Evolutionary conservation across 2,329 filamentous ascomycete species (phyloP).

Genomic region (Sporothrix inflata): DNA sequence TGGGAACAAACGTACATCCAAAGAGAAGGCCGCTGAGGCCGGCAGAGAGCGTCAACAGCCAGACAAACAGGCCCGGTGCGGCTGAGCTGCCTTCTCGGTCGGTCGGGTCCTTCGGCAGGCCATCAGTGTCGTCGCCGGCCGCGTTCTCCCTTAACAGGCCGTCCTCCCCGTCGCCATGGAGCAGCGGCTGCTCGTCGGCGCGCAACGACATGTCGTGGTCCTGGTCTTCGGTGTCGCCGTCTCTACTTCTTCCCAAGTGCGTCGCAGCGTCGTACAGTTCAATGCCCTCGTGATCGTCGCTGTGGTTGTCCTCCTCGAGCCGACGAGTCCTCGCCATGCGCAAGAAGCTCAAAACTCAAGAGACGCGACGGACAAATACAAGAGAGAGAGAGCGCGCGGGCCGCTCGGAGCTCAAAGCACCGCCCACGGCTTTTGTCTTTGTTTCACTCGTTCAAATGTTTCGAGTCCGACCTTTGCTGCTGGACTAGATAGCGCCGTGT

Average conservation of each 20-base stretch:
- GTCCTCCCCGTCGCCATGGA: constrained; percentile 17
- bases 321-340: constrained; percentile 25
- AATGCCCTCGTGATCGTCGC: constrained; percentile 23
- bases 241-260: not conserved
- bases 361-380: not conserved
- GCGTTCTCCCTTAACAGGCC: not conserved
- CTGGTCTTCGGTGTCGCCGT: not conserved
- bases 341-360: not conserved
- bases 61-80: constrained; percentile 57
- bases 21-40: constrained; percentile 70
- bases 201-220: constrained; percentile 6
- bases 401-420: not conserved
- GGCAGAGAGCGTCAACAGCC: constrained; percentile 65
- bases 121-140: not conserved
- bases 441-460: not conserved
- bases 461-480: not conserved
- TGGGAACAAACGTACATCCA: constrained; percentile 56
- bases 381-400: not conserved
- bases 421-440: not conserved
- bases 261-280: constrained; percentile 8
- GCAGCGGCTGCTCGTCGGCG: constrained; percentile 33
- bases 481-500: not conserved
- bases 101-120: not conserved
- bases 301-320: constrained; percentile 12
- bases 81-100: constrained; percentile 25